phyloP scores from a whole-genome alignment of 805 yeast species.

The Suhomyces xylopsoci region DNA sequence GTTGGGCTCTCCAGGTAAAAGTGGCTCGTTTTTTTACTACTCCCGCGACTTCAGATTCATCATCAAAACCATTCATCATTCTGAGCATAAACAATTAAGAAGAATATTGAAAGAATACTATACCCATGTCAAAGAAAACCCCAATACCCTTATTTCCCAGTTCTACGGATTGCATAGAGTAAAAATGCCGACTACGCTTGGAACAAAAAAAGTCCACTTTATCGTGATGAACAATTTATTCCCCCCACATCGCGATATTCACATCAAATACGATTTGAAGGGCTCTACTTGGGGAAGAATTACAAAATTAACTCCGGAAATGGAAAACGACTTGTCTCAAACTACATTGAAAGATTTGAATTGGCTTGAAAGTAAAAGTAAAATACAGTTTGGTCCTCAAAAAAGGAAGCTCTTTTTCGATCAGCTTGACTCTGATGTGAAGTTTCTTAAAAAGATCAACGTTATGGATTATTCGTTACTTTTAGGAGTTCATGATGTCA shows the following conservation, averaged over 20 bases:
- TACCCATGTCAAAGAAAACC: slow-evolving; percentile 74
- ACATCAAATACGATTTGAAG: slow-evolving; percentile 82
- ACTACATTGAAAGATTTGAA: slow-evolving; percentile 80
- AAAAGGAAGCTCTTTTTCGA: slow-evolving; percentile 57
- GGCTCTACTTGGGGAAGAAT: slow-evolving; percentile 86
- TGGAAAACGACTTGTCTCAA: slow-evolving; percentile 25
- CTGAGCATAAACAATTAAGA: slow-evolving; percentile 85
- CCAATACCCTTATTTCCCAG: slow-evolving; percentile 88
- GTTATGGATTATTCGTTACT: slow-evolving; percentile 95
- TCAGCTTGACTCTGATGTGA: slow-evolving; percentile 76
- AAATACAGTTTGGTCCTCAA: slow-evolving; percentile 71
- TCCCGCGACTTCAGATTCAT: slow-evolving; percentile 91
- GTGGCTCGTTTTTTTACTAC: slow-evolving; percentile 94
- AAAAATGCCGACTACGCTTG: slow-evolving; percentile 65
- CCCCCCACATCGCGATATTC: slow-evolving; percentile 89
- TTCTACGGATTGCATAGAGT: slow-evolving; percentile 94
- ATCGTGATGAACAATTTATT: slow-evolving; percentile 95
- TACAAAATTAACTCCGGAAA: slow-evolving; percentile 39
- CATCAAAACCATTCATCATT: slow-evolving; percentile 91
- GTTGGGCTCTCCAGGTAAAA: slow-evolving; percentile 92
- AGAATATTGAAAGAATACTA: slow-evolving; percentile 72
- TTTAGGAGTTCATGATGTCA: slow-evolving; percentile 81
- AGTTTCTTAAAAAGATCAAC: slow-evolving; percentile 65
- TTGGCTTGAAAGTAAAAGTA: slow-evolving; percentile 68
- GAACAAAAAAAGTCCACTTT: slow-evolving; percentile 76